Base-by-base conservation (phyloP, 176 grass and related monocot species). In the Aegilops tauschii region DNA sequence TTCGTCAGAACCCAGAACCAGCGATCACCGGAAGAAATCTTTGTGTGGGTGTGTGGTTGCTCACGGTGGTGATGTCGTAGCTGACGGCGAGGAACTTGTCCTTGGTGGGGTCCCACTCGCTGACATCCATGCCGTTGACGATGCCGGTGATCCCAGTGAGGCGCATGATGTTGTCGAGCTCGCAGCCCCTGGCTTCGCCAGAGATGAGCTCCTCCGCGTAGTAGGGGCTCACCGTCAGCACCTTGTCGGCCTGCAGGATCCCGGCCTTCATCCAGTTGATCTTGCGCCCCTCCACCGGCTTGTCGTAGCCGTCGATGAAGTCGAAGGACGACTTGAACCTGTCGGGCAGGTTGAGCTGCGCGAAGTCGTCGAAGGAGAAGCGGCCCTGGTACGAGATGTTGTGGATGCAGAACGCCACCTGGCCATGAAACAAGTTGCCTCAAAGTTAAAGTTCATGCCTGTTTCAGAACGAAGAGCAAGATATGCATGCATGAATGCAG, bases 341-440 rank as follows among this genome's bases (percentile, higher is more conserved):
- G 27, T 92, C 92, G 0, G 96, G 93, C 30, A 98, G 96, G 13
- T 98, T 95, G 58, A 98, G 90, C 25, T 76, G 58, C 1, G 78
- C 5, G 56, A 78, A 98, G 65, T 98, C 96, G 0, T 69, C 47
- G 20, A 77, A 77, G 20, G 90, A 71, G 65, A 98, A 98, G 0
- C 96, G 86, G 17, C 96, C 96, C 80, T 98, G 96, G 82, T 98
- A 98, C 11, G 92, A 87, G 40, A 98, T 95, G 86, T 98, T 98
- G 90, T 98, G 96, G 91, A 98, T 98, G 92, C 96, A 98, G 88
- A 96, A 98, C 3, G 90, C 92, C 17, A 94, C 94, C 96, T 98
- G 67, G 73, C 4, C 45, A 49, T 49, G 45, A n/a, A n/a, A n/a
- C n/a, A n/a, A n/a, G n/a, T n/a, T n/a, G n/a, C n/a, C n/a, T n/a